Evolutionary conservation across 1,284 basidiomycete genomes (phyloP).

Genomic region (Gomphus bonarii): DNA sequence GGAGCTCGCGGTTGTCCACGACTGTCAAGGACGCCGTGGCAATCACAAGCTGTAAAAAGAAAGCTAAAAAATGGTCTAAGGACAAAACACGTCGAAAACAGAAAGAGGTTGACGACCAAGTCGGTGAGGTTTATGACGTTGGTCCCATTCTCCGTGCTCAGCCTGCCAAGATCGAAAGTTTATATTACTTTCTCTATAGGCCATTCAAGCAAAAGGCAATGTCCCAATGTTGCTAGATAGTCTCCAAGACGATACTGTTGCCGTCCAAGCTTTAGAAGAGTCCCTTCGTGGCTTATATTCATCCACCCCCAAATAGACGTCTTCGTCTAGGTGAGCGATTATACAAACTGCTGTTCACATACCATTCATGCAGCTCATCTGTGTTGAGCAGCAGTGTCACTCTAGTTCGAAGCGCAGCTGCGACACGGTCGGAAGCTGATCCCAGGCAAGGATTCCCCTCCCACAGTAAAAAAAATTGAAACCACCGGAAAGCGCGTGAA

Average conservation of each 20-base stretch:
- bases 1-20: background rate
- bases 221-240: too few relatives aligned
- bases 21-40: background rate
- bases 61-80: conserved; percentile 6
- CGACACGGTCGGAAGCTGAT: too few relatives aligned
- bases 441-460: too few relatives aligned
- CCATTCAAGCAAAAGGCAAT: background rate
- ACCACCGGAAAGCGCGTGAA: too few relatives aligned
- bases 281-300: background rate
- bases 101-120: conserved; percentile 1
- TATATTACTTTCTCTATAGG: background rate
- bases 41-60: background rate
- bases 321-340: too few relatives aligned
- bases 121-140: background rate
- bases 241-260: background rate
- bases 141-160: background rate
- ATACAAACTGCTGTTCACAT: background rate
- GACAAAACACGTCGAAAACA: conserved; percentile 1
- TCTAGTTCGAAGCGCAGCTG: too few relatives aligned
- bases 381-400: background rate
- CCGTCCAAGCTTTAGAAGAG: background rate
- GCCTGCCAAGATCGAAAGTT: too few relatives aligned
- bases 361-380: background rate
- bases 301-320: background rate
- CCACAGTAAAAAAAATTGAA: too few relatives aligned